Conservation (phyloP, 495 filamentous ascomycete genomes). For the Daldinia childiae region DNA sequence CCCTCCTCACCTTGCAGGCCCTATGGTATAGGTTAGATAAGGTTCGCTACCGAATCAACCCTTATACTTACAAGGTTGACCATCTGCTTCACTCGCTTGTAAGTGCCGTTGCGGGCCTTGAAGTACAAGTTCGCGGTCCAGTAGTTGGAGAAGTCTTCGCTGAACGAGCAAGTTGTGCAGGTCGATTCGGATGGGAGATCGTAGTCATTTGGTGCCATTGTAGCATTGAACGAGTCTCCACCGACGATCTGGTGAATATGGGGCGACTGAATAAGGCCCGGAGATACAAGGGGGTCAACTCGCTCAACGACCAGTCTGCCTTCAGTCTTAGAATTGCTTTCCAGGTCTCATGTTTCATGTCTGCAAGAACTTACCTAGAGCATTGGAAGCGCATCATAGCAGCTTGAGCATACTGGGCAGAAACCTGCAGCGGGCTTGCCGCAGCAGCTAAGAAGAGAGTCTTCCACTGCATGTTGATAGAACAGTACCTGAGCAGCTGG, state of each 20-base stretch:
- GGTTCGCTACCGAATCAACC: slow-evolving; percentile 19
- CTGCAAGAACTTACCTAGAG: slow-evolving; percentile 19
- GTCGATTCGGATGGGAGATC: slow-evolving; percentile 42
- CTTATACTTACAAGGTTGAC: slow-evolving; percentile 34
- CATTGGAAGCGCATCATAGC: slow-evolving; percentile 43
- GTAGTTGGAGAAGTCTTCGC: slow-evolving; percentile 53
- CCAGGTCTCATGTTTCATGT: background rate
- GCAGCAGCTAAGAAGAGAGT: slow-evolving; percentile 34
- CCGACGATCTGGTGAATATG: slow-evolving; percentile 51
- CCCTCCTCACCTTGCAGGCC: slow-evolving; percentile 51
- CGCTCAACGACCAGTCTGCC: slow-evolving; percentile 48
- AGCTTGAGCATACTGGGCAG: slow-evolving; percentile 37
- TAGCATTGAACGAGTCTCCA: slow-evolving; percentile 48
- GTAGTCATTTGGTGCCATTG: slow-evolving; percentile 43
- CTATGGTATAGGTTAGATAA: slow-evolving; percentile 34
- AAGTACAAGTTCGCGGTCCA: slow-evolving; percentile 52
- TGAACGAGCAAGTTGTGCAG: slow-evolving; percentile 52
- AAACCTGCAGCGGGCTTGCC: slow-evolving; percentile 37
- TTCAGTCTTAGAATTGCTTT: slow-evolving; percentile 10
- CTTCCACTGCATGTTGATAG: slow-evolving; percentile 41
- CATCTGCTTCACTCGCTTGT: slow-evolving; percentile 53
- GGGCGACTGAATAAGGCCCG: slow-evolving; percentile 45
- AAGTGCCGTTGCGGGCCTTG: slow-evolving; percentile 53
- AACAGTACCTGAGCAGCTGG: slow-evolving; percentile 17
- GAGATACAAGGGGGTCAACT: slow-evolving; percentile 51